Evolutionary conservation across 78 protist genomes (phyloP).

Genomic region (Bodo saltans): DNA sequence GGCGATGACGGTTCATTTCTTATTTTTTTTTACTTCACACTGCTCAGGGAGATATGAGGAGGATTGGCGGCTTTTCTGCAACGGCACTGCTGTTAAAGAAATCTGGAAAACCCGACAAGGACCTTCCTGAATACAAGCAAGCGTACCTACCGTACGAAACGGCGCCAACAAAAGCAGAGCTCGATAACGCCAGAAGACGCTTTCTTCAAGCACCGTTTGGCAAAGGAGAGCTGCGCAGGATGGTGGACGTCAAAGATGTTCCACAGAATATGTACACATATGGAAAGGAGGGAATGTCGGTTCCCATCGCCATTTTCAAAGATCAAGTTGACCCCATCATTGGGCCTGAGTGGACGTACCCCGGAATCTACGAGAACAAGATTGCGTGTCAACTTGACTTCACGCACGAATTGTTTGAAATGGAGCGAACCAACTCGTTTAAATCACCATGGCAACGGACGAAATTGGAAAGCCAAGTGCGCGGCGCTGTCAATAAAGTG

Average conservation of each 20-base stretch:
- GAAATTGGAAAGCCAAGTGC: neutral
- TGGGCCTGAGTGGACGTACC: neutral
- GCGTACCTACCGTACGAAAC: neutral
- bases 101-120: neutral
- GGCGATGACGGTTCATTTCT: too few relatives aligned
- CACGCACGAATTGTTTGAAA: neutral
- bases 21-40: too few relatives aligned
- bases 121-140: neutral
- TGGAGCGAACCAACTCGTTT: neutral
- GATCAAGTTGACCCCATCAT: neutral
- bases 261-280: neutral
- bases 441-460: neutral
- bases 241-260: too few relatives aligned
- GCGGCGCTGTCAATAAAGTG: neutral
- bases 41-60: too few relatives aligned
- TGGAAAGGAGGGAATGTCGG: neutral
- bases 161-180: neutral
- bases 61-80: too few relatives aligned
- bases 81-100: neutral
- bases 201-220: neutral
- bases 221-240: too few relatives aligned
- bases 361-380: neutral
- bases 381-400: neutral
- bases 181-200: neutral
- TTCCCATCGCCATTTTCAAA: neutral